phyloP scores from a whole-genome alignment of 345 rosid genomes.

The Brassica napus region DNA sequence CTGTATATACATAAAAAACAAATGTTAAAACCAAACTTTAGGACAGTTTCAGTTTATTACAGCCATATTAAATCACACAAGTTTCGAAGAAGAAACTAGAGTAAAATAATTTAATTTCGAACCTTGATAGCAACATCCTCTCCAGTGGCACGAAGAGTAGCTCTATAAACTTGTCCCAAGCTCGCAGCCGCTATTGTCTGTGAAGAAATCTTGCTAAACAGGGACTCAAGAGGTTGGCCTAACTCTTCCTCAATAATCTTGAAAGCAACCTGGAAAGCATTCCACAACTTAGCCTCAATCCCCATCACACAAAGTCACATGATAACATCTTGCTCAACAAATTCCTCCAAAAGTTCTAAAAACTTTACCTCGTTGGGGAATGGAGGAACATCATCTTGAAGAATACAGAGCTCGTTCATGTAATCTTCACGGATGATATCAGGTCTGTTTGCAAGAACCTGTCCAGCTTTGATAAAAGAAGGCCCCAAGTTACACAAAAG shows the following conservation, averaged over 20 bases:
- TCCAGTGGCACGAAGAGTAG: constrained; percentile 81
- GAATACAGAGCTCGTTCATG: constrained; percentile 96
- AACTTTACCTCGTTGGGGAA: constrained; percentile 80
- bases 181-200: constrained; percentile 96
- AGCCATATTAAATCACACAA: constrained; percentile 6
- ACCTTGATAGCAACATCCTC: constrained; percentile 99
- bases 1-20: constrained; percentile 46
- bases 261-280: constrained; percentile 73
- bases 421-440: constrained; percentile 96
- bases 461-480: constrained; percentile 97
- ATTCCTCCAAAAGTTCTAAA: neutral
- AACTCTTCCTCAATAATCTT: constrained; percentile 88
- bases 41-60: neutral
- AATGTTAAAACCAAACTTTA: neutral
- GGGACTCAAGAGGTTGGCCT: constrained; percentile 82
- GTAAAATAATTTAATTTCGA: neutral
- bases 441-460: constrained; percentile 97
- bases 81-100: constrained; percentile 9
- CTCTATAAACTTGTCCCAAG: constrained; percentile 96
- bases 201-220: constrained; percentile 84
- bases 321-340: neutral
- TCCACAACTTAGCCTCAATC: constrained; percentile 34
- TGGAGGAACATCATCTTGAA: constrained; percentile 96
- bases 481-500: constrained; percentile 93
- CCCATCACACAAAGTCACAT: constrained; percentile 11